Base-by-base conservation (phyloP, 495 filamentous ascomycete species). In the Neurospora sp. region DNA sequence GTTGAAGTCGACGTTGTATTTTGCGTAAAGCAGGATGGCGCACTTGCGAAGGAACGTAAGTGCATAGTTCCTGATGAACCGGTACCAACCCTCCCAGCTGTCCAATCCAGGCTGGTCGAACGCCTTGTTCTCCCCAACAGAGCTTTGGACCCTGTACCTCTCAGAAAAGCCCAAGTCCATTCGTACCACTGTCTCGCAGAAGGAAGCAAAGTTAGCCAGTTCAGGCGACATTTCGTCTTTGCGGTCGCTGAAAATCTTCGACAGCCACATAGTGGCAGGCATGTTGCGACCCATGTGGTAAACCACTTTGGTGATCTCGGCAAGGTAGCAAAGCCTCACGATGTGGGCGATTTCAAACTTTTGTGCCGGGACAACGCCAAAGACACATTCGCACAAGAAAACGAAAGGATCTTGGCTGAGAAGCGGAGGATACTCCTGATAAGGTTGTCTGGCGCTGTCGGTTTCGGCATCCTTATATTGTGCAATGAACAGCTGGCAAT, bases 31-130 rank as follows among this genome's bases (percentile, higher is more conserved):
- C 22, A 98, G 88, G 40, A 98, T 88, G 18, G 88, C 87, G 11
- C 87, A 86, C 83, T 98, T 99, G 72, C 96, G 92, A 14, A 98
- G 84, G 84, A 98, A 98, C 0, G 90, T 85, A n/a, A 96, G 84
- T 18, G 93, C 92, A 76, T 98, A 99, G 78, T 89, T 94, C 40
- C 88, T 88, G 71, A 94, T 80, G 66, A 86, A 85, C 44, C 75
- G 75, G 72, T 86, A 82, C 74, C 81, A 82, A 44, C 76, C 79
- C 72, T 80, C 81, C 74, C 84, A 74, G 72, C 74, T 83, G 70
- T 85, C 78, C 16, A 85, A 68, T 12, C 79, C 81, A 35, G 82
- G 81, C 68, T 86, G 84, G 11, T 81, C 72, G 70, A 87, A 86
- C 10, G 78, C 84, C 16, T 74, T 68, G 74, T 85, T 86, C 16